phyloP scores from a whole-genome alignment of 352 stramenopile genomes.

The Phytophthora fragariaefolia region DNA sequence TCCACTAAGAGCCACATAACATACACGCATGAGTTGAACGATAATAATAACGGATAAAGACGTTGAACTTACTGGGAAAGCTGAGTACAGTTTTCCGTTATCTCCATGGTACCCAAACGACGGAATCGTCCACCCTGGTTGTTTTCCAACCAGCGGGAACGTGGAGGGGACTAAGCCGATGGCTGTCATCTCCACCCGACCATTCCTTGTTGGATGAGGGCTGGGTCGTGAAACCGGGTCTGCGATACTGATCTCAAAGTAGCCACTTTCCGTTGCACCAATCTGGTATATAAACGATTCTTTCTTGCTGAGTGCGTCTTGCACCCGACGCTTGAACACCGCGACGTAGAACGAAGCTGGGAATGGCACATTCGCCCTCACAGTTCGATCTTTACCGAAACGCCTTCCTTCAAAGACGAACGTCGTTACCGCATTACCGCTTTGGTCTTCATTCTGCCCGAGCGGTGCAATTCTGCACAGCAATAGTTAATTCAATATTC shows the following conservation, averaged over 20 bases:
- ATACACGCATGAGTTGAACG: conserved; percentile 10
- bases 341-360: conserved; percentile 56
- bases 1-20: conserved; percentile 41
- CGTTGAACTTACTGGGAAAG: conserved; percentile 41
- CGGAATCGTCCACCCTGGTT: conserved; percentile 67
- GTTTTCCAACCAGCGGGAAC: conserved; percentile 67
- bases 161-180: conserved; percentile 59
- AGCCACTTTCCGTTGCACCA: conserved; percentile 60
- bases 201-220: conserved; percentile 16
- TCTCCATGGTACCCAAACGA: conserved; percentile 87
- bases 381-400: conserved; percentile 68
- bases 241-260: conserved; percentile 79
- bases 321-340: conserved; percentile 47
- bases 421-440: conserved; percentile 11
- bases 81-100: conserved; percentile 69
- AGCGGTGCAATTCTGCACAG: conserved; percentile 20
- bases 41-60: background rate
- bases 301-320: conserved; percentile 6
- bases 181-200: conserved; percentile 52
- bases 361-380: conserved; percentile 77
- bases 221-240: conserved; percentile 24
- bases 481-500: no score
- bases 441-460: conserved; percentile 3
- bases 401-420: conserved; percentile 56
- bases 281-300: conserved; percentile 46